Evolutionary conservation across 2,329 filamentous ascomycete genomes (phyloP).

Genomic region (Fusarium sp.): DNA sequence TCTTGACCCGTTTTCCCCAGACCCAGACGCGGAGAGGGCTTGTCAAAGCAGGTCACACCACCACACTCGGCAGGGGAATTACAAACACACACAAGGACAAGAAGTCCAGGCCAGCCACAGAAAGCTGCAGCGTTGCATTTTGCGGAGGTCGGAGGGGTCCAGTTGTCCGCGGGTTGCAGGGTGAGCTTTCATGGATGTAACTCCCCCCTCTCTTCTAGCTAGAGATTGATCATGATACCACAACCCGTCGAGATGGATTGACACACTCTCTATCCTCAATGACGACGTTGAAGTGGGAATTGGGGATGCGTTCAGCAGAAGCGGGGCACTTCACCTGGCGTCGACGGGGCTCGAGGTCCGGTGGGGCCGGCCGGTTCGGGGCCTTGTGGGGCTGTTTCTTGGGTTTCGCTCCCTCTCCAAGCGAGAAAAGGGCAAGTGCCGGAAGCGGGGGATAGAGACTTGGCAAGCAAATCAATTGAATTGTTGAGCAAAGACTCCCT

Average conservation of each 20-base stretch:
- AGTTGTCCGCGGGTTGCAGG: background rate
- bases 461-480: background rate
- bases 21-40: conserved; percentile 25
- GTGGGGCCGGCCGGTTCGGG: conserved; percentile 32
- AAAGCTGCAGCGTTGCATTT: conserved; percentile 24
- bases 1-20: conserved; percentile 10
- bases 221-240: background rate
- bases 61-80: conserved; percentile 38
- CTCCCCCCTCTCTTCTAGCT: background rate
- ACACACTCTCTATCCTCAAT: conserved; percentile 8
- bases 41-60: conserved; percentile 36
- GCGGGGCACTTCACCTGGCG: conserved; percentile 5
- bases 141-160: conserved; percentile 4
- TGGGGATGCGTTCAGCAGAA: conserved; percentile 11
- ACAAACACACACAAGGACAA: conserved; percentile 16
- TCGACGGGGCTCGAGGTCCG: conserved; percentile 27
- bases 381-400: conserved; percentile 4
- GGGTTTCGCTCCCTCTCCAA: background rate
- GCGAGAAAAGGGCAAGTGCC: conserved; percentile 27
- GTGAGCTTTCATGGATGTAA: background rate
- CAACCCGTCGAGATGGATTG: conserved; percentile 3
- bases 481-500: background rate
- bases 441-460: conserved; percentile 23
- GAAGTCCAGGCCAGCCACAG: conserved; percentile 27
- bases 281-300: conserved; percentile 32